Evolutionary conservation across 140 eudicot species (phyloP).

Genomic region (Bidens hawaiensis): DNA sequence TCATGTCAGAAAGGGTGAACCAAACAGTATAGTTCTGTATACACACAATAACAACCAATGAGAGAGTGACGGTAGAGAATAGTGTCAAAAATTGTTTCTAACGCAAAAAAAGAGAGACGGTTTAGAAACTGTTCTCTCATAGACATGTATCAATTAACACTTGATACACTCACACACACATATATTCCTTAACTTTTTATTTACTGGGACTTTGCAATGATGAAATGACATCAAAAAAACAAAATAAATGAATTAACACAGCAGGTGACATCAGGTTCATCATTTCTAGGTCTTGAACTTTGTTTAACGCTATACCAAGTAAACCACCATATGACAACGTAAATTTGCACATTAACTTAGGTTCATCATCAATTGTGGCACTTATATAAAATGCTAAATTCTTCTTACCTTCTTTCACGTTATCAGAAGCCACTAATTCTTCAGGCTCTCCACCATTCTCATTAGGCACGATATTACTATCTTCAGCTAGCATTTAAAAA

Average conservation of each 20-base stretch:
- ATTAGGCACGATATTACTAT: conserved; percentile 28
- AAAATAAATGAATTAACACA: not conserved
- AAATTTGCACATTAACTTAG: not conserved
- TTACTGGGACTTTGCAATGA: not conserved
- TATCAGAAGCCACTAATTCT: conserved; percentile 31
- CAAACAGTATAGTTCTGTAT: not conserved
- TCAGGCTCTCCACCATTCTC: conserved; percentile 40
- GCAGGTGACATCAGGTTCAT: not conserved
- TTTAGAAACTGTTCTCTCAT: not conserved
- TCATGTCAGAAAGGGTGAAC: not conserved
- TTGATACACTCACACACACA: not conserved
- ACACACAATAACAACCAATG: not conserved
- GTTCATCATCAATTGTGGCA: not conserved
- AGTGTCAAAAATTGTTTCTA: not conserved
- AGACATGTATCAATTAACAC: not conserved
- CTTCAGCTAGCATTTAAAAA: conserved; percentile 38
- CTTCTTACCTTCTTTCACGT: conserved; percentile 45
- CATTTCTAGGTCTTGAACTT: not conserved
- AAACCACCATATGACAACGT: not conserved
- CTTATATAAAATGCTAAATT: not conserved
- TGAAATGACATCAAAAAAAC: not conserved
- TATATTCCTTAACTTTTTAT: not conserved
- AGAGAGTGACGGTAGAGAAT: not conserved
- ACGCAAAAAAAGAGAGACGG: not conserved
- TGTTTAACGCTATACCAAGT: not conserved